Conservation (phyloP, 1,139 yeast genomes). For the Entelexis sorbosivorans region DNA sequence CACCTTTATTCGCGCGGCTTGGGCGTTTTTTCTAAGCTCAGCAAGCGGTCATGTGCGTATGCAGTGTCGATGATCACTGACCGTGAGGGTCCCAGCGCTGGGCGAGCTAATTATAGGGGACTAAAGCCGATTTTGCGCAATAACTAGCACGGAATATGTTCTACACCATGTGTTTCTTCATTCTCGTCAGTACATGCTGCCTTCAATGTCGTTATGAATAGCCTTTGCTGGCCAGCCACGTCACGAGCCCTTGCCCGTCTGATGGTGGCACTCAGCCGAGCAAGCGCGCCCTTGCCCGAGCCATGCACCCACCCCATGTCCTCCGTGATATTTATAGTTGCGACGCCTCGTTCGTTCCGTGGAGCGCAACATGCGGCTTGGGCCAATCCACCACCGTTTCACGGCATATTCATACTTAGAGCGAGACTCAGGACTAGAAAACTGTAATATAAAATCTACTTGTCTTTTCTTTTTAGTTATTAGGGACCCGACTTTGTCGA, state of each 20-base stretch:
- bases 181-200: no score
- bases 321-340: neutral
- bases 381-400: no score
- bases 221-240: neutral
- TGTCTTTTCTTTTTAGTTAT: neutral
- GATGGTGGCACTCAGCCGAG: slow-evolving; percentile 6
- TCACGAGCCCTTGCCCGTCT: neutral
- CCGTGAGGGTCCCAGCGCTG: neutral
- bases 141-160: no score
- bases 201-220: neutral
- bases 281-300: neutral
- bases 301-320: neutral
- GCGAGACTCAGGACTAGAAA: no score
- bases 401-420: no score
- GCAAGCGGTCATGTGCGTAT: slow-evolving; percentile 5
- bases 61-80: neutral
- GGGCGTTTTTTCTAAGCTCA: slow-evolving; percentile 4
- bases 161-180: no score
- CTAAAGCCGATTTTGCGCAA: no score
- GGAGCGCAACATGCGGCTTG: no score
- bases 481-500: neutral
- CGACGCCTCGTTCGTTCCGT: neutral
- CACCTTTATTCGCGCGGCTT: neutral
- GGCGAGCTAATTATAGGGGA: neutral
- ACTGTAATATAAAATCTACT: no score